Evolutionary conservation across 345 rosid genomes (phyloP).

Genomic region (Eucalyptus cladocalyx): DNA sequence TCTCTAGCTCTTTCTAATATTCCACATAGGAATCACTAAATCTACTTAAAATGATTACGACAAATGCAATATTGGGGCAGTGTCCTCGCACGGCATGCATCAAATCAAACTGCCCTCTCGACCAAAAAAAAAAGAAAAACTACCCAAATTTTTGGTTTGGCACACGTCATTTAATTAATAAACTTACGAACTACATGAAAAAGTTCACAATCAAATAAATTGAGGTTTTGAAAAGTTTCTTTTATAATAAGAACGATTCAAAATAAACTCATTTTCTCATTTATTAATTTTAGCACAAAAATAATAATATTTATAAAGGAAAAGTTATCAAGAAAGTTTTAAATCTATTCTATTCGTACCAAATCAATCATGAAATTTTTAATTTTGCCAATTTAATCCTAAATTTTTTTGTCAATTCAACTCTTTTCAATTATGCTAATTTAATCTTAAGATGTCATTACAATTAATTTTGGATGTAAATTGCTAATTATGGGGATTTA

Average conservation of each 20-base stretch:
- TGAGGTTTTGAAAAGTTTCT: background rate
- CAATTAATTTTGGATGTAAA: too few species aligned
- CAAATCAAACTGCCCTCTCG: background rate
- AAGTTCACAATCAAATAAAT: background rate
- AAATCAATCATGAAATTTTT: too few species aligned
- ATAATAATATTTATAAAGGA: background rate
- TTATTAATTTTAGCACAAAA: background rate
- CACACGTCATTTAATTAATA: background rate
- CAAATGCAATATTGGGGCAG: background rate
- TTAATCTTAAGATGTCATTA: too few species aligned
- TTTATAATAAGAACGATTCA: background rate
- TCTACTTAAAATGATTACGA: background rate
- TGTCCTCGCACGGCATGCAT: background rate
- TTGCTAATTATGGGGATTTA: too few species aligned
- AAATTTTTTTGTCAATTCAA: fast-evolving
- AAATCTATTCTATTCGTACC: too few species aligned
- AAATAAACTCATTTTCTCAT: background rate
- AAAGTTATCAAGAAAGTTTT: too few species aligned
- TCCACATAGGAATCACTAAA: background rate
- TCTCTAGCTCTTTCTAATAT: background rate
- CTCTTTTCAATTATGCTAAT: too few species aligned
- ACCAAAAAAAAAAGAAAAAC: too few species aligned
- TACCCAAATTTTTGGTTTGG: background rate
- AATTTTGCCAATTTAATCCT: too few species aligned
- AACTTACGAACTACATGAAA: background rate